phyloP scores from a whole-genome alignment of 2,329 filamentous ascomycete genomes.

The Fusarium subglutinans region DNA sequence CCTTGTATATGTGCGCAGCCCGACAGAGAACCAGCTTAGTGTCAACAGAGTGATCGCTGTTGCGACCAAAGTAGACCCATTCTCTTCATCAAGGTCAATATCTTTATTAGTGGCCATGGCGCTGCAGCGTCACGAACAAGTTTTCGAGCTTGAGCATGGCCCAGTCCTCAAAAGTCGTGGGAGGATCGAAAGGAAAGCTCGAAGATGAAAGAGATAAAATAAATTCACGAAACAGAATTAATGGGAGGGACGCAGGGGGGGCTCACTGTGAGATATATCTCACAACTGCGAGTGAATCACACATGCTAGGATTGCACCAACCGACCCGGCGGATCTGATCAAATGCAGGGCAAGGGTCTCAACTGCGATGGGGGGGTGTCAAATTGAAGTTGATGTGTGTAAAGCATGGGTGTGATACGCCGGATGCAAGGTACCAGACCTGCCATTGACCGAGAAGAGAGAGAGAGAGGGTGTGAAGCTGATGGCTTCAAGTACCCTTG shows the following conservation, averaged over 20 bases:
- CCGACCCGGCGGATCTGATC: slow-evolving; percentile 16
- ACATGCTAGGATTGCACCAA: not conserved
- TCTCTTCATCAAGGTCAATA: slow-evolving; percentile 51
- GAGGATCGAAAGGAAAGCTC: not conserved
- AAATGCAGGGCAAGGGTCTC: slow-evolving; percentile 14
- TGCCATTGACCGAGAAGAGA: slow-evolving; percentile 21
- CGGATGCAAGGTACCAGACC: slow-evolving; percentile 38
- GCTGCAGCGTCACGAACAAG: slow-evolving; percentile 33
- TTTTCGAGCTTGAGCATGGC: slow-evolving; percentile 33
- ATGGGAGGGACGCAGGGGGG: slow-evolving; percentile 4
- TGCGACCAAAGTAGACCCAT: slow-evolving; percentile 50
- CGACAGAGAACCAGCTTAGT: slow-evolving; percentile 55
- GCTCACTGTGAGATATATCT: slow-evolving; percentile 34
- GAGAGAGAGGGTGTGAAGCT: slow-evolving; percentile 16
- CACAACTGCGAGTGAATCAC: slow-evolving; percentile 19
- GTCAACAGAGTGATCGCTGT: slow-evolving; percentile 51
- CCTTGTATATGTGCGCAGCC: slow-evolving; percentile 56
- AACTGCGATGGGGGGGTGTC: slow-evolving; percentile 5
- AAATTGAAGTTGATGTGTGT: slow-evolving; percentile 21
- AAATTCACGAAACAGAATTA: not conserved
- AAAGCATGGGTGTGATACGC: slow-evolving; percentile 27
- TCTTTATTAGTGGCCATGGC: slow-evolving; percentile 45
- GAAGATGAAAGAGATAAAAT: not conserved
- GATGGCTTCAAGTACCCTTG: slow-evolving; percentile 28
- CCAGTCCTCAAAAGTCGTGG: slow-evolving; percentile 7